Base-by-base conservation (phyloP, 1,284 basidiomycete species). In the Afroboletus lepidellus region DNA sequence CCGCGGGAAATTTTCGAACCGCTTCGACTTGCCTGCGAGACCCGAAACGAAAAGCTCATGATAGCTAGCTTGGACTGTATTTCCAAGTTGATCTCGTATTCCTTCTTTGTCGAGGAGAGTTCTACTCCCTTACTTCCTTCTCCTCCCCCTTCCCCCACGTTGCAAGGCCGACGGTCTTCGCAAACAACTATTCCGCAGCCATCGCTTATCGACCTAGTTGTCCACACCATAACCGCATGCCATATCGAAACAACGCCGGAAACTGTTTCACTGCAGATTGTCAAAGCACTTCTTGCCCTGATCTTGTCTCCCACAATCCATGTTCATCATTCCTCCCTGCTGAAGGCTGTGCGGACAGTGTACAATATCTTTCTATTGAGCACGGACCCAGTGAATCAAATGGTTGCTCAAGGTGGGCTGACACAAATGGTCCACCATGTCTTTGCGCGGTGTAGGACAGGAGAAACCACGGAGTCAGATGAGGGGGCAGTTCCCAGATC, bases 341-440 rank as follows among this genome's bases (percentile, higher is more conserved):
- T 98, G 58, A 96, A 96, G 70, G 93, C 95, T 25, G 91, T 98
- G 25, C 82, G 95, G 34, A 97, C 95, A 7, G 94, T 98, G 2
- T 98, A 98, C 74, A 98, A 98, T 66, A 87, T 98, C 53, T 98
- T 98, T 69, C 77, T 98, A 29, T 78, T 97, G 53, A 94, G 91
- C 60, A 80, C 82, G 32, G 93, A 96, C 62, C 82, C 88, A 5
- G 90, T 94, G 48, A 98, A 95, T 62, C 95, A 98, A 72, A 93
- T 92, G 73, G 93, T 98, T 25, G 95, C 95, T 9, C 95, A 98
- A 71, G 95, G 94, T 20, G 93, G 94, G 16, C 79, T 98, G 16
- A 94, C 93, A 0, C 95, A 98, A 71, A 98, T 98, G 87, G 93
- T 98, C 2, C 90, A 96, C 63, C 94, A 96, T 64, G 86, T 98